Percentiles rank a stretch among this genome's conserved stretches.
Evolutionary conservation across 164 flowering plant genomes (phyloP).

Genomic region (Buxus sempervirens): DNA sequence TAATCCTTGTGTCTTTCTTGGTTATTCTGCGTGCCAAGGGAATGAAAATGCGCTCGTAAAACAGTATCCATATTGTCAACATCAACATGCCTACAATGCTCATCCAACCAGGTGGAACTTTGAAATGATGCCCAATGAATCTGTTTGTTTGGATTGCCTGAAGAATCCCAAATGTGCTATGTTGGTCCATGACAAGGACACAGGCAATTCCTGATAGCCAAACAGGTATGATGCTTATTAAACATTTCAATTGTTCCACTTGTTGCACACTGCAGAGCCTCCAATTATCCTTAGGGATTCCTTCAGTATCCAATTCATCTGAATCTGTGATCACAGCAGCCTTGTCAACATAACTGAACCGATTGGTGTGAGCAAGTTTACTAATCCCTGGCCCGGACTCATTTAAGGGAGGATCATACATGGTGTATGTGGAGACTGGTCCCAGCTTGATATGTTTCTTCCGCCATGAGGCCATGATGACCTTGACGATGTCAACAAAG

Average conservation of each 20-base stretch:
- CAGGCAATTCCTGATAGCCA: conserved; percentile 45
- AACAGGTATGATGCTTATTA: conserved; percentile 40
- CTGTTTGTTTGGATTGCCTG: conserved; percentile 47
- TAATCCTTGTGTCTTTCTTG: conserved; percentile 26
- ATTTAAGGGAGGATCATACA: conserved; percentile 30
- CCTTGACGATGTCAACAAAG: conserved; percentile 41
- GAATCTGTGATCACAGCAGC: conserved; percentile 34
- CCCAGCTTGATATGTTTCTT: conserved; percentile 21
- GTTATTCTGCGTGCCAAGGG: conserved; percentile 19
- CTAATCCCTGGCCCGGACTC: not conserved
- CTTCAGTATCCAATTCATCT: conserved; percentile 28
- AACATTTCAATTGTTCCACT: conserved; percentile 49
- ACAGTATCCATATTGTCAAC: conserved; percentile 39
- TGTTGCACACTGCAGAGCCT: conserved; percentile 54
- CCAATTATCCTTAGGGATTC: conserved; percentile 37
- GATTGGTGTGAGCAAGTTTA: conserved; percentile 19
- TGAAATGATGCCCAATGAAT: conserved; percentile 27
- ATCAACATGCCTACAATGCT: conserved; percentile 43
- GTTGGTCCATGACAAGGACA: conserved; percentile 49
- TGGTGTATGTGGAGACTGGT: not conserved
- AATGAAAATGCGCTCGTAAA: conserved; percentile 39
- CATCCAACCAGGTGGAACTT: conserved; percentile 54
- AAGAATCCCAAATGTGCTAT: conserved; percentile 40
- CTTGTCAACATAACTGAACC: conserved; percentile 31
- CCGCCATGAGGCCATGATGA: conserved; percentile 35